These are phyloP conservation scores for Massospora cicadina DNA, from an alignment of 371 early-diverging fungal genomes.

Conservation along the genomic window DNA sequence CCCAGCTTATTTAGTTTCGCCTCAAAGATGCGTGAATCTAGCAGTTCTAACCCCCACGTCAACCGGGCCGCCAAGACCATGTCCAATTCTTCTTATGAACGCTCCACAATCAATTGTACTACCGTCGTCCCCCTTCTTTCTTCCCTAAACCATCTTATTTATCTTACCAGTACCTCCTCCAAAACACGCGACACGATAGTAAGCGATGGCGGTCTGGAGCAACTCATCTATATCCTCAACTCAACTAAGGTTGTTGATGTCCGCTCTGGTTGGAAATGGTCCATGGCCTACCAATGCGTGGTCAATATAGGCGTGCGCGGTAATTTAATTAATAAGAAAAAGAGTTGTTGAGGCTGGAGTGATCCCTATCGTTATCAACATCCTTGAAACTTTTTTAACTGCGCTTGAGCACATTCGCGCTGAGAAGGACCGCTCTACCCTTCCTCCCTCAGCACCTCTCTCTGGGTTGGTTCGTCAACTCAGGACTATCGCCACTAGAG, in stretches of 20 bases:
- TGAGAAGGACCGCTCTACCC: conserved; percentile 32
- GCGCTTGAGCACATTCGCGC: conserved; percentile 29
- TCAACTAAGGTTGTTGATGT: conserved; percentile 40
- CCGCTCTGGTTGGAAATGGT: conserved; percentile 58
- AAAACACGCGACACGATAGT: conserved; percentile 62
- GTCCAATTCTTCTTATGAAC: conserved; percentile 66
- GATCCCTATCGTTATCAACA: conserved; percentile 52
- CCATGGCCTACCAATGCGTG: conserved; percentile 64
- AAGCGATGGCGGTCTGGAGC: conserved; percentile 73
- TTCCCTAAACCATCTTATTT: conserved; percentile 69
- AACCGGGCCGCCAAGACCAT: conserved; percentile 64
- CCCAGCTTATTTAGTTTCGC: background rate
- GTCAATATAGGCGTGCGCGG: conserved; percentile 77
- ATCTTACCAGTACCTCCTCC: conserved; percentile 63
- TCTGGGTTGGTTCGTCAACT: conserved; percentile 10
- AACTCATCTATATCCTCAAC: conserved; percentile 57
- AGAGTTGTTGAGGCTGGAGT: conserved; percentile 71
- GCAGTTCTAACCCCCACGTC: conserved; percentile 50
- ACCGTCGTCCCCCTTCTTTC: conserved; percentile 67
- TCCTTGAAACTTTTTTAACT: conserved; percentile 48
- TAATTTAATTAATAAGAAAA: conserved; percentile 53
- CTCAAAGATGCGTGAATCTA: conserved; percentile 56
- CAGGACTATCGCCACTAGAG: conserved; percentile 8
- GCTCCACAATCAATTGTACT: conserved; percentile 76
- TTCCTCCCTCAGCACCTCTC: conserved; percentile 15